Conservation (phyloP, 2,329 filamentous ascomycete genomes). For the Emmonsiellopsis sp. region DNA sequence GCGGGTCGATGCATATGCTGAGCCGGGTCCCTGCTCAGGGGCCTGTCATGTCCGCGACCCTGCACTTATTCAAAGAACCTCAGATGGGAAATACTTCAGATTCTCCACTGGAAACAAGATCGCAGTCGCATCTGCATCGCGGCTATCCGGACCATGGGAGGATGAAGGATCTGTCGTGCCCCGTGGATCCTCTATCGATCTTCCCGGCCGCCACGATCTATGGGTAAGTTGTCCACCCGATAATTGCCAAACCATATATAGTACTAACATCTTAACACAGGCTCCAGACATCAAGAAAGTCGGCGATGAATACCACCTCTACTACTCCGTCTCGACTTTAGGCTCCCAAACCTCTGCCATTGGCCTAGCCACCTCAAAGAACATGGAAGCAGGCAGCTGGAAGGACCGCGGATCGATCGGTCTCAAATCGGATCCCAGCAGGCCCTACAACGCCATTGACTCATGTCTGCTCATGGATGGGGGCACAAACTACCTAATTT, state of each 20-base stretch:
- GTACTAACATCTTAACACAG: slow-evolving; percentile 29
- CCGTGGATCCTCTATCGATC: slow-evolving; percentile 25
- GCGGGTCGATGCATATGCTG: not conserved
- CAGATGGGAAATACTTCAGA: slow-evolving; percentile 34
- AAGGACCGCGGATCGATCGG: slow-evolving; percentile 25
- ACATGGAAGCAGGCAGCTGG: slow-evolving; percentile 30
- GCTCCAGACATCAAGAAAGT: slow-evolving; percentile 56
- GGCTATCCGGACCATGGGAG: slow-evolving; percentile 37
- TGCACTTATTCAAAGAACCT: slow-evolving; percentile 13
- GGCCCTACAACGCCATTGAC: slow-evolving; percentile 54
- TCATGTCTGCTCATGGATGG: slow-evolving; percentile 41
- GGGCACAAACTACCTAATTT: slow-evolving; percentile 44
- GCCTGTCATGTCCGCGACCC: slow-evolving; percentile 1
- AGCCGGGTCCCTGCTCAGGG: not conserved
- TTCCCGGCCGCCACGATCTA: slow-evolving; percentile 27
- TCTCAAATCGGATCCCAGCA: slow-evolving; percentile 29
- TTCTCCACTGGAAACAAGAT: slow-evolving; percentile 39
- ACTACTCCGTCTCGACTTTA: slow-evolving; percentile 56
- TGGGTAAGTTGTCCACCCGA: not conserved
- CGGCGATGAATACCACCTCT: slow-evolving; percentile 52
- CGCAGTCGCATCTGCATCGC: slow-evolving; percentile 33
- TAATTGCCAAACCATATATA: not conserved
- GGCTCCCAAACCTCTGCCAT: slow-evolving; percentile 55
- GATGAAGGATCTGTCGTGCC: slow-evolving; percentile 34
- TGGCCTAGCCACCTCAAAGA: slow-evolving; percentile 44